Percentiles rank a stretch among this genome's conserved stretches.
Evolutionary conservation across 805 yeast species (phyloP).

Genomic region (Yarrowia sp.): DNA sequence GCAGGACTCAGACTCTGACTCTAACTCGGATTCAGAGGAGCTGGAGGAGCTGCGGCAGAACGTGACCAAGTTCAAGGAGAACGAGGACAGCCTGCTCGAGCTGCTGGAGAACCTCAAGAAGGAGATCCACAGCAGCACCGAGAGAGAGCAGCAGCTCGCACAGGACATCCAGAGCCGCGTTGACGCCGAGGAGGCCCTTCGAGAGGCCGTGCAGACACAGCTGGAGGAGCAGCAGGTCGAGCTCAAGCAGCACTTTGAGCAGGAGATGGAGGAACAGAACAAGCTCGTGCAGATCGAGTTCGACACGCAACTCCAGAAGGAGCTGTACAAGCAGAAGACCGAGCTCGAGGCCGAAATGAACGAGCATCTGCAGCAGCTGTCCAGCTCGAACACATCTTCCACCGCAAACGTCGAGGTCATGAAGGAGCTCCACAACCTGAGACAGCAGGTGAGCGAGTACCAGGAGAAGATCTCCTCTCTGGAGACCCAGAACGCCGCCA

Average conservation of each 20-base stretch:
- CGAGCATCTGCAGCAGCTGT: conserved; percentile 9
- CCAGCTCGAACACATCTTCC: not conserved
- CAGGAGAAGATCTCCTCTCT: not conserved
- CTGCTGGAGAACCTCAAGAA: not conserved
- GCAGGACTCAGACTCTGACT: not conserved
- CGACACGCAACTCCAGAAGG: conserved; percentile 4
- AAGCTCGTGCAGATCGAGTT: conserved; percentile 11
- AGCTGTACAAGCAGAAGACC: not conserved
- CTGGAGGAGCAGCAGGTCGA: conserved; percentile 8
- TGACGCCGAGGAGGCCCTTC: not conserved
- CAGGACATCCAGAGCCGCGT: not conserved
- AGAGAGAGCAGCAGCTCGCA: not conserved
- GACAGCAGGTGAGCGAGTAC: conserved; percentile 2
- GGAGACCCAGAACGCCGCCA: not conserved
- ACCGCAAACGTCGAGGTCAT: not conserved
- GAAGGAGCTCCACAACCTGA: conserved; percentile 8
- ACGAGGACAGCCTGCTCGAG: not conserved
- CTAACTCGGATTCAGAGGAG: not conserved
- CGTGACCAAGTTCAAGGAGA: not conserved
- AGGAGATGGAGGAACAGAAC: conserved; percentile 16
- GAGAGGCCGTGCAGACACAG: not conserved
- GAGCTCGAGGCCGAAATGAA: conserved; percentile 4
- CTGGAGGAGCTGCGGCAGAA: not conserved
- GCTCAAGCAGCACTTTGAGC: not conserved
- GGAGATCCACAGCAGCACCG: not conserved